phyloP scores from a whole-genome alignment of 345 rosid species.

The Camelina laxa region DNA sequence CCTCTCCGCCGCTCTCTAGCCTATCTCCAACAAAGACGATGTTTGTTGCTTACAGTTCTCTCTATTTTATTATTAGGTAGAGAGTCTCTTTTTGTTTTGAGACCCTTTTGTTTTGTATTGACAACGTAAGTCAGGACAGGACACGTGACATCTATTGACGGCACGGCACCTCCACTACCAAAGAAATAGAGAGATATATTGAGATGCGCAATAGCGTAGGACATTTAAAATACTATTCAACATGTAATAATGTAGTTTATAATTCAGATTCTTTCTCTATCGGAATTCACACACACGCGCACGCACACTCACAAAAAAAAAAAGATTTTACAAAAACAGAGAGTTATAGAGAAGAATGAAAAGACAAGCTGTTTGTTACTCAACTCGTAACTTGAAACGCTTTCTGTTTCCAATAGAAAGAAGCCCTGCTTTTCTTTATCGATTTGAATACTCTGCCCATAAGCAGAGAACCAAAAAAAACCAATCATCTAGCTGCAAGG shows the following conservation, averaged over 20 bases:
- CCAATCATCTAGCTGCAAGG: neutral
- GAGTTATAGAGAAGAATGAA: neutral
- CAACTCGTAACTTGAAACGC: neutral
- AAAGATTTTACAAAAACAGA: neutral
- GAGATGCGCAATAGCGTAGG: neutral
- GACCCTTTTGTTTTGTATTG: neutral
- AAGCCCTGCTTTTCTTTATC: no score
- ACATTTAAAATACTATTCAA: neutral
- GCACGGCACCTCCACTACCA: constrained; percentile 14
- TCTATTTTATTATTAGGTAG: neutral
- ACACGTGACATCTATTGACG: constrained; percentile 36
- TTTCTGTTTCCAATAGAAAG: neutral
- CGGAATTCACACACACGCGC: neutral
- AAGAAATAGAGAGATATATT: neutral
- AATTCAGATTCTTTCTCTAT: neutral
- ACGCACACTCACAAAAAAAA: neutral
- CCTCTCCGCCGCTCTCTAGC: constrained; percentile 18
- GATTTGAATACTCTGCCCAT: no score
- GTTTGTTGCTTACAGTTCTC: constrained; percentile 7
- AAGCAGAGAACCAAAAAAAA: no score
- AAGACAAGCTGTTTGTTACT: neutral
- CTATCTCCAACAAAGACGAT: neutral
- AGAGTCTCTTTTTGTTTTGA: neutral
- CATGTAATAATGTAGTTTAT: neutral
- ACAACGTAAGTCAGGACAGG: constrained; percentile 18